phyloP scores from a whole-genome alignment of 2,329 filamentous ascomycete genomes.

The Aspergillus sojae region DNA sequence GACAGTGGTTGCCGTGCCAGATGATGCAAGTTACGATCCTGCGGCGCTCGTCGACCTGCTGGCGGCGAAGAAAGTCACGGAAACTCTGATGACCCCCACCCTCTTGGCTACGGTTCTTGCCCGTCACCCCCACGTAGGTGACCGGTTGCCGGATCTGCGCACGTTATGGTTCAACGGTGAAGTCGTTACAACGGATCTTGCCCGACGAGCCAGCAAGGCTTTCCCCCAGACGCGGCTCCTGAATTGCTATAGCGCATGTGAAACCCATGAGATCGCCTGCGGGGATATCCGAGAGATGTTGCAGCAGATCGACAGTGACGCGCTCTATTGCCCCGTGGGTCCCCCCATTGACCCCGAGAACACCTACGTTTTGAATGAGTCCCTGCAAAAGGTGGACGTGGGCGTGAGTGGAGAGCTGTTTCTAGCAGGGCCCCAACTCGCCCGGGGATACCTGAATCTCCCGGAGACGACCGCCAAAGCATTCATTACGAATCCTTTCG shows the following conservation, averaged over 20 bases:
- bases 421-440: conserved; percentile 72
- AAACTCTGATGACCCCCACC: conserved; percentile 83
- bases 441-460: conserved; percentile 77
- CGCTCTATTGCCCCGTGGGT: conserved; percentile 73
- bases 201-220: conserved; percentile 66
- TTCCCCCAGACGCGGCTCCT: conserved; percentile 71
- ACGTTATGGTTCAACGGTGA: conserved; percentile 82
- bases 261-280: conserved; percentile 79
- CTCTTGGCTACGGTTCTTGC: conserved; percentile 74
- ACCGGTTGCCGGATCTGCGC: conserved; percentile 65
- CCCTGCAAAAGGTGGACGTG: conserved; percentile 62
- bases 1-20: conserved; percentile 73
- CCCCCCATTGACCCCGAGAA: conserved; percentile 68
- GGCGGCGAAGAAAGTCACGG: conserved; percentile 66
- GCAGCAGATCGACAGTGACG: conserved; percentile 57
- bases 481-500: conserved; percentile 69
- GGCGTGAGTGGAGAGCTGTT: conserved; percentile 73
- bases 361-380: conserved; percentile 73
- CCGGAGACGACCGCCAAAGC: conserved; percentile 75
- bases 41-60: conserved; percentile 72
- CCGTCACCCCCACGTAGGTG: conserved; percentile 66
- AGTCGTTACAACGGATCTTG: conserved; percentile 77
- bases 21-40: conserved; percentile 77
- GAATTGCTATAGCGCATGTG: conserved; percentile 81
- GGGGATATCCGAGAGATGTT: conserved; percentile 71